These are phyloP conservation scores for Rhizopogon salebrosus DNA, from an alignment of 768 basidiomycete genomes.

Conservation along the genomic window DNA sequence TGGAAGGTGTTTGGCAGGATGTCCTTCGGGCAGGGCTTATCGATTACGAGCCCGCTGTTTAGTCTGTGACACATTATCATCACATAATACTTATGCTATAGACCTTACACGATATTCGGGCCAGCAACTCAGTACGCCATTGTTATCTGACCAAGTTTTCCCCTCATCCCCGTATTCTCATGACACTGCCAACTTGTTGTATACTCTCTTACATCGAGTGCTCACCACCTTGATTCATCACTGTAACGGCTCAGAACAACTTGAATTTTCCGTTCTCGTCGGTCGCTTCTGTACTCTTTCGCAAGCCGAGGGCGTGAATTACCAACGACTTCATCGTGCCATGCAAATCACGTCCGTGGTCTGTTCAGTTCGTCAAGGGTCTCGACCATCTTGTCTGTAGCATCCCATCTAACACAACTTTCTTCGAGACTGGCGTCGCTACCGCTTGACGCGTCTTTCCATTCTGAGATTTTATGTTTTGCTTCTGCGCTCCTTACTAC, in stretches of 20 bases:
- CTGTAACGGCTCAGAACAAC: conserved; percentile 61
- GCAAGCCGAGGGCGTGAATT: neutral
- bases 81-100: too few relatives aligned
- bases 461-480: conserved; percentile 28
- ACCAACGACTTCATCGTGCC: conserved; percentile 43
- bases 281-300: conserved; percentile 36
- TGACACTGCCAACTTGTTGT: conserved; percentile 36
- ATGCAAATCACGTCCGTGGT: conserved; percentile 59
- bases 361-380: conserved; percentile 70
- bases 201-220: conserved; percentile 57
- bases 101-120: too few relatives aligned
- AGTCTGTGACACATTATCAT: too few relatives aligned
- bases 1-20: conserved; percentile 50
- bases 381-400: conserved; percentile 55
- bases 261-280: conserved; percentile 53
- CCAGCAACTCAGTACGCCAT: too few relatives aligned
- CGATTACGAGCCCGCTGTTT: neutral
- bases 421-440: conserved; percentile 26
- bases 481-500: conserved; percentile 32
- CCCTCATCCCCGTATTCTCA: too few relatives aligned
- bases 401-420: conserved; percentile 31
- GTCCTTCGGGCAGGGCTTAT: conserved; percentile 15
- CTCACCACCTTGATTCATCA: too few relatives aligned
- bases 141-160: too few relatives aligned
- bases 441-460: conserved; percentile 20